Percentiles rank a stretch among this genome's conserved stretches.
phyloP scores from a whole-genome alignment of 2,329 filamentous ascomycete genomes.

The Aspergillus fijiensis region DNA sequence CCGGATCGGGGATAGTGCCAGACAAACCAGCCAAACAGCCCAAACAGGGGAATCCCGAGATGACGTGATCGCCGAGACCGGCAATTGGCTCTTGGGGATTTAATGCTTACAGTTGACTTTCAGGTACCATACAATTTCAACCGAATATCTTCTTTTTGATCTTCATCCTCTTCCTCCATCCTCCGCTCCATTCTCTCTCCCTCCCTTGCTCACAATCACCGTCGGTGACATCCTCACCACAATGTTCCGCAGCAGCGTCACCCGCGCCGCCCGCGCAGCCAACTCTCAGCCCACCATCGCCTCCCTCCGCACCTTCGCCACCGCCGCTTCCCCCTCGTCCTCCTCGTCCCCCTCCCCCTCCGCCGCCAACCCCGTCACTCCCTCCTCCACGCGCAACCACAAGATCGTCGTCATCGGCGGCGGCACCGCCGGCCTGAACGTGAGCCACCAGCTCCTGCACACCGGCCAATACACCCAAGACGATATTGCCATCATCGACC shows the following conservation, averaged over 20 bases:
- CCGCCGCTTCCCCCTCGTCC: conserved; percentile 28
- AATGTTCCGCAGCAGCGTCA: conserved; percentile 30
- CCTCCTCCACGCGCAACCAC: conserved; percentile 50
- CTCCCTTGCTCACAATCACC: not conserved
- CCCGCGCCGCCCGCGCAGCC: conserved; percentile 24
- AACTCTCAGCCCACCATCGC: conserved; percentile 16
- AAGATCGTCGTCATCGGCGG: conserved; percentile 67
- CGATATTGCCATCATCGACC: conserved; percentile 66
- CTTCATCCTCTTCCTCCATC: conserved; percentile 7
- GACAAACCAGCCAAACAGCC: not conserved
- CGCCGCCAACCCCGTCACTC: conserved; percentile 38
- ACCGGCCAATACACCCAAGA: conserved; percentile 56
- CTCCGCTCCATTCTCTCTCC: not conserved
- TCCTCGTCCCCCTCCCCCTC: conserved; percentile 30
- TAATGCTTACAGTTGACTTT: not conserved
- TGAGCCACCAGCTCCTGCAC: conserved; percentile 67
- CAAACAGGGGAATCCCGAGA: not conserved
- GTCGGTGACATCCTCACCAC: not conserved
- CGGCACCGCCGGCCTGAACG: conserved; percentile 63
- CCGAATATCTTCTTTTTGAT: conserved; percentile 27
- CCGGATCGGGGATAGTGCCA: too few relatives aligned
- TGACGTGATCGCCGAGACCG: not conserved
- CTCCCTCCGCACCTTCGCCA: conserved; percentile 23
- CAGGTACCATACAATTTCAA: not conserved
- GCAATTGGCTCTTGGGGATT: not conserved